phyloP scores from a whole-genome alignment of 139 green algal genomes.

The Marvania coccoides region DNA sequence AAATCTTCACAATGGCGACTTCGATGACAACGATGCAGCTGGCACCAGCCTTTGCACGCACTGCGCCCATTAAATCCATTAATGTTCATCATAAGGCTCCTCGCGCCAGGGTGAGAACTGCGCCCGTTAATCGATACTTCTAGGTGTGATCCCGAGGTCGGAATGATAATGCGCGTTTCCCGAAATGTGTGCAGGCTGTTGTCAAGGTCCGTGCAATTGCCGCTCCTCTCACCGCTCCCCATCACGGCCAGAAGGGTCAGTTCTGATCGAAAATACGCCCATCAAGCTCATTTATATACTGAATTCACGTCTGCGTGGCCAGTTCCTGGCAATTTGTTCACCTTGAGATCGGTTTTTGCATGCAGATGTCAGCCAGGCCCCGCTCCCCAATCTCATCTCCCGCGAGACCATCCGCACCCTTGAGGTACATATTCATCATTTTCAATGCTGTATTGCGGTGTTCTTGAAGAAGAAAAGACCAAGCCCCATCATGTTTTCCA shows the following conservation, averaged over 20 bases:
- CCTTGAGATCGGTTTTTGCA: not conserved
- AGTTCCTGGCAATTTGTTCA: not conserved
- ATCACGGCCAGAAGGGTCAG: not conserved
- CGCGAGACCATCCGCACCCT: slow-evolving; percentile 53
- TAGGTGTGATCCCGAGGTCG: too few species aligned
- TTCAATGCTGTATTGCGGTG: not conserved
- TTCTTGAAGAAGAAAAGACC: not conserved
- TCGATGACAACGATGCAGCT: too few species aligned
- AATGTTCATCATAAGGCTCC: too few species aligned
- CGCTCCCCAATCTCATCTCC: slow-evolving; percentile 40
- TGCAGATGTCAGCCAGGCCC: not conserved
- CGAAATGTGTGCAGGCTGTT: not conserved
- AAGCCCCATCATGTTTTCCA: not conserved
- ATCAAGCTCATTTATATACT: too few species aligned
- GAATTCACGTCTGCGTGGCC: too few species aligned
- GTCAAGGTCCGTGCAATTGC: not conserved
- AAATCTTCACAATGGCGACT: too few species aligned
- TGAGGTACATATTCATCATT: slow-evolving; percentile 38
- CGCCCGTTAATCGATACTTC: too few species aligned
- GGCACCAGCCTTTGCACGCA: too few species aligned
- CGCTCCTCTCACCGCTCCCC: not conserved
- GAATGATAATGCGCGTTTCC: too few species aligned
- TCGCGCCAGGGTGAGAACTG: too few species aligned
- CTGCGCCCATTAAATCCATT: too few species aligned
- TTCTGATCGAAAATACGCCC: too few species aligned